Base-by-base conservation (phyloP, 768 basidiomycete species). In the Leucosporidium scottii region DNA sequence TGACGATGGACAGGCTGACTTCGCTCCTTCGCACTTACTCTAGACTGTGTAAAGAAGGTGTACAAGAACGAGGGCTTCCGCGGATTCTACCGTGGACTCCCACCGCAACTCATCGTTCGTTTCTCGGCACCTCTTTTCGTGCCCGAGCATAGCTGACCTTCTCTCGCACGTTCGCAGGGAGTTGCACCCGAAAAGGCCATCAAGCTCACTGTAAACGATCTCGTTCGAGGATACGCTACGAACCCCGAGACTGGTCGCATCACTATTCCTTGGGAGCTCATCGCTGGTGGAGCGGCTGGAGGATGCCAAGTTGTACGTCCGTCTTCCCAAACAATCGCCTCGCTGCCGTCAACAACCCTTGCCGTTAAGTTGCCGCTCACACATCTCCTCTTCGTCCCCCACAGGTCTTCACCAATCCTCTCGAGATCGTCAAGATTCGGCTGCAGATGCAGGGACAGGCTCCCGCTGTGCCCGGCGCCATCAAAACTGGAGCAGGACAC, bases 111-210 rank as follows among this genome's bases (percentile, higher is more conserved):
- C 56, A 83, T 98, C 73, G 94, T 91, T 75, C 73, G 83, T 71
- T 57, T 7, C 34, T 6, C 15, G 7, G 23, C 5, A 34, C 10
- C 34, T 34, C 34, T 48, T 56, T 34, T 7, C 21, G 20, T 21
- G 34, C 13, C 4, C 25, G 31, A 58, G 36, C 21, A 23, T 51
- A 17, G n/a, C 47, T n/a, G 39, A 18, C 17, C 44, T 30, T 39
- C 17, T 31, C 21, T 20, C 48, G 27, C 13, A 28, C 6, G 30
- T 62, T 57, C 61, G 1, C 68, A 93, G 91, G 92, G 92, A 68
- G 91, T 96, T 59, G 92, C 92, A 44, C 92, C 92, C 17, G 92
- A 96, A 79, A 96, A 96, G 81, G 96, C 96, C 17, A 96, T 99
- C 79, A 99, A 99, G 78, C 80, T 99, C 68, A 96, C 96, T 3